Base-by-base conservation (phyloP, 805 yeast species). In the Saccharomycopsis sp. region DNA sequence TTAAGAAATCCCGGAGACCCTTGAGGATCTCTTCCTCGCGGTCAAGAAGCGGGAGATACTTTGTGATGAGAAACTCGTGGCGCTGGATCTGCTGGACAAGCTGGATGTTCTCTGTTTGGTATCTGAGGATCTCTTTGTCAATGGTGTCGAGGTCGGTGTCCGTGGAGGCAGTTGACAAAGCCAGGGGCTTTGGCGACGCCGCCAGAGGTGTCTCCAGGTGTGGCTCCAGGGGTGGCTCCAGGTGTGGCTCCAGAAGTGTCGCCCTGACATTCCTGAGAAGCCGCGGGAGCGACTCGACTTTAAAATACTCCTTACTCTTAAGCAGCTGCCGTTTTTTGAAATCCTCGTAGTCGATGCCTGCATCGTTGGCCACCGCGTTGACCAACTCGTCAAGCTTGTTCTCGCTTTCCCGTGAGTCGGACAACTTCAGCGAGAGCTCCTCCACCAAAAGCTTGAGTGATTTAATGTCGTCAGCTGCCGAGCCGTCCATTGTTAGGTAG, bases 391-490 rank as follows among this genome's bases (percentile, higher is more conserved):
- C 46, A 17, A 46, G 19, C 27, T 18, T 35, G 10, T 34, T 18
- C 20, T 43, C 49, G 19, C 42, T 45, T n/a, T 42, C 42, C 23
- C 49, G 26, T 6, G 42, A 39, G n/a, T 35, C 46, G 7, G 36
- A 25, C 12, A 46, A 21, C 15, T 35, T 42, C 6, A 26, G 27
- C 9, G 45, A 25, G 13, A 46, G 37, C 17, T 46, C 49, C 16
- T 43, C 40, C 21, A 46, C 34, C 12, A 46, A 29, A 4, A 43
- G 17, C 20, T 46, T 46, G 9, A 46, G 23, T 17, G 49, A 46
- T 26, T 46, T 46, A 17, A 46, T 31, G 33, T 46, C 49, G 22
- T 46, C 49, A n/a, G 49, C 49, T 15, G 49, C 49, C 19, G 47
- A 43, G 10, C 49, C 49, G 23, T 46, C 49, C 49, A 46, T 49